A percentile compares a stretch with the other conserved stretches of the same genome.
phyloP scores from a whole-genome alignment of 139 green algal species.

The Spirogloea muscicola region DNA sequence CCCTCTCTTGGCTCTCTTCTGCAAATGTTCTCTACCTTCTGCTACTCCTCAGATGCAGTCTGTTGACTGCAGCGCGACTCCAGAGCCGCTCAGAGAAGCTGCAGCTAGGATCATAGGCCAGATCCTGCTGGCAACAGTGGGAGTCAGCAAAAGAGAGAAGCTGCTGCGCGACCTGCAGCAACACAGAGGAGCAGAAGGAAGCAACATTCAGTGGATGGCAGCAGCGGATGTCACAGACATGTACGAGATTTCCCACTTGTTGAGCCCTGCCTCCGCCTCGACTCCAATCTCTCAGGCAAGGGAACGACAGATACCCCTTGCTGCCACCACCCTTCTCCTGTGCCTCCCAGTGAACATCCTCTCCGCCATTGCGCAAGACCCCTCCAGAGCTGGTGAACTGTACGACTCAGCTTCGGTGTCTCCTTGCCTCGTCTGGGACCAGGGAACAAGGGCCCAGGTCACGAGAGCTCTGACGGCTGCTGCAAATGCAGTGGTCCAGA shows the following conservation, averaged over 20 bases:
- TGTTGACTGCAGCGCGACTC: too few relatives aligned
- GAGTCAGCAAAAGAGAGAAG: slow-evolving; percentile 8
- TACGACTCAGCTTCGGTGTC: not conserved
- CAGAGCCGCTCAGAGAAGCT: too few relatives aligned
- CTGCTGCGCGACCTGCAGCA: not conserved
- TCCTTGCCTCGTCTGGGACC: slow-evolving; percentile 14
- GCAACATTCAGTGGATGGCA: not conserved
- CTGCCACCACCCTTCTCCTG: slow-evolving; percentile 24
- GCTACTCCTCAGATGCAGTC: too few relatives aligned
- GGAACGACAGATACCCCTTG: too few relatives aligned
- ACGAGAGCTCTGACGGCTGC: not conserved
- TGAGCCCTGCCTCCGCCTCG: too few relatives aligned
- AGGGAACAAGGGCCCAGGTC: not conserved
- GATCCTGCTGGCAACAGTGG: slow-evolving; percentile 18
- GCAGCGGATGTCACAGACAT: slow-evolving; percentile 20
- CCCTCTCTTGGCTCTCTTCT: slow-evolving; percentile 18
- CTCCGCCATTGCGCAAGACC: slow-evolving; percentile 11
- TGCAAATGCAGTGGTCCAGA: not conserved
- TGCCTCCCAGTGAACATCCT: slow-evolving; percentile 27
- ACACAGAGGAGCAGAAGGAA: not conserved
- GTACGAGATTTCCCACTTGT: slow-evolving; percentile 9
- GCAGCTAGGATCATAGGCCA: slow-evolving; percentile 32
- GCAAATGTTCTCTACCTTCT: not conserved
- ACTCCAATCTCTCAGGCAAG: too few relatives aligned
- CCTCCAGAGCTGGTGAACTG: not conserved